These are phyloP conservation scores for Backusella mclennaniae DNA, from an alignment of 192 early-diverging fungal genomes.

Conservation along the genomic window DNA sequence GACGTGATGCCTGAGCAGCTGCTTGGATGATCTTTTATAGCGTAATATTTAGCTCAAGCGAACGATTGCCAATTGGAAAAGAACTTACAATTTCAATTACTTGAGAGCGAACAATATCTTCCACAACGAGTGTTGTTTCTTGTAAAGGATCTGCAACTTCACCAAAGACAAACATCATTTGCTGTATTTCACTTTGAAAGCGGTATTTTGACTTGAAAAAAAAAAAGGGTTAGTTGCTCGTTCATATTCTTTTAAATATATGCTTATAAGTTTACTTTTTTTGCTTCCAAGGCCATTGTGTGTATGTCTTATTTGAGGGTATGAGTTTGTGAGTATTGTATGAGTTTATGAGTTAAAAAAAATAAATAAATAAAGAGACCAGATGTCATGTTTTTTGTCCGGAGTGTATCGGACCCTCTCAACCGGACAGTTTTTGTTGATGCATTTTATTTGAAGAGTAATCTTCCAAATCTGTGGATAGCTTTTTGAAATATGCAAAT, in stretches of 20 bases:
- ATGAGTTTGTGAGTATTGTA: neutral
- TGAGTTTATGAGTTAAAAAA: too few species aligned
- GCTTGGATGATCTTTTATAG: conserved; percentile 72
- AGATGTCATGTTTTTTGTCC: too few species aligned
- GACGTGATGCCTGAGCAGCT: conserved; percentile 79
- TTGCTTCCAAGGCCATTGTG: neutral
- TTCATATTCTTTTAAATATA: neutral
- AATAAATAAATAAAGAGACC: too few species aligned
- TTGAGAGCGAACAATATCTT: conserved; percentile 94
- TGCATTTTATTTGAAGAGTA: too few species aligned
- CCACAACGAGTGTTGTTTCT: conserved; percentile 88
- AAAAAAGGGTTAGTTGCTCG: neutral
- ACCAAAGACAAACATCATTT: conserved; percentile 99
- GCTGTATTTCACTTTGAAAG: conserved; percentile 77
- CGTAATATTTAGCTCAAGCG: neutral
- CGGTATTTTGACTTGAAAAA: conserved; percentile 16
- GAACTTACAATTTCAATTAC: conserved; percentile 84
- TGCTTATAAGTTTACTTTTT: neutral
- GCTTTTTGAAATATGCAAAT: too few species aligned
- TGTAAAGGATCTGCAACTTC: conserved; percentile 87
- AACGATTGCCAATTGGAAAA: neutral
- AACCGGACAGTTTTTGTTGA: too few species aligned
- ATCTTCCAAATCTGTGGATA: too few species aligned
- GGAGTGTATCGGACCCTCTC: too few species aligned
- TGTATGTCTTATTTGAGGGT: neutral